Conservation (phyloP, 345 rosid genomes). For the Bretschneidera sinensis region DNA sequence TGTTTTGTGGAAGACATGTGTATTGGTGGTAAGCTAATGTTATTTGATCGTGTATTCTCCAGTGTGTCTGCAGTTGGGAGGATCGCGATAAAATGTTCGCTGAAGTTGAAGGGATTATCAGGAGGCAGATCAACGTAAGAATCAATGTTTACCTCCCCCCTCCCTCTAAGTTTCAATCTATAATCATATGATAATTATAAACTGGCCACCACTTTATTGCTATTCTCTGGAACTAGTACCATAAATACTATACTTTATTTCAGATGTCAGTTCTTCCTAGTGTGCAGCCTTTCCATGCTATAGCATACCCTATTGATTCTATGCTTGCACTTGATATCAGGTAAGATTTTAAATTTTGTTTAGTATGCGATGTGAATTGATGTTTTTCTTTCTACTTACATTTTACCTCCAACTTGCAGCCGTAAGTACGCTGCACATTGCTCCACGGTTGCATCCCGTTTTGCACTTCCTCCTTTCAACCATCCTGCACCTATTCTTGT, state of each 20-base stretch:
- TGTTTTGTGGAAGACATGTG: not conserved
- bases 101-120: slow-evolving; percentile 86
- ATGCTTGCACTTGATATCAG: slow-evolving; percentile 97
- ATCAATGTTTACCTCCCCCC: not conserved
- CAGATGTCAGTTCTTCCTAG: slow-evolving; percentile 94
- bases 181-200: not conserved
- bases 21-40: not conserved
- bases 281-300: slow-evolving; percentile 98
- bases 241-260: slow-evolving; percentile 7
- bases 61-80: slow-evolving; percentile 97
- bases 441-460: slow-evolving; percentile 81
- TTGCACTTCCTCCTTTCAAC: slow-evolving; percentile 65
- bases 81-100: slow-evolving; percentile 74
- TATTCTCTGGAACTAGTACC: not conserved
- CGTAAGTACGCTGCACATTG: slow-evolving; percentile 96
- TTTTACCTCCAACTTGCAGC: slow-evolving; percentile 36
- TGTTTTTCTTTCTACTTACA: not conserved
- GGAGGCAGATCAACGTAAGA: slow-evolving; percentile 80
- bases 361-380: too few relatives aligned
- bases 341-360: slow-evolving; percentile 25
- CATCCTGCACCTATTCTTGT: slow-evolving; percentile 65
- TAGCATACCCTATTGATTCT: slow-evolving; percentile 95
- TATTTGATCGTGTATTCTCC: not conserved
- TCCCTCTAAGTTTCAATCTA: not conserved
- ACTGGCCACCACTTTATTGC: not conserved